These are phyloP conservation scores for Alternaria sp. DNA, from an alignment of 2,329 filamentous ascomycete species.

Conservation along the genomic window DNA sequence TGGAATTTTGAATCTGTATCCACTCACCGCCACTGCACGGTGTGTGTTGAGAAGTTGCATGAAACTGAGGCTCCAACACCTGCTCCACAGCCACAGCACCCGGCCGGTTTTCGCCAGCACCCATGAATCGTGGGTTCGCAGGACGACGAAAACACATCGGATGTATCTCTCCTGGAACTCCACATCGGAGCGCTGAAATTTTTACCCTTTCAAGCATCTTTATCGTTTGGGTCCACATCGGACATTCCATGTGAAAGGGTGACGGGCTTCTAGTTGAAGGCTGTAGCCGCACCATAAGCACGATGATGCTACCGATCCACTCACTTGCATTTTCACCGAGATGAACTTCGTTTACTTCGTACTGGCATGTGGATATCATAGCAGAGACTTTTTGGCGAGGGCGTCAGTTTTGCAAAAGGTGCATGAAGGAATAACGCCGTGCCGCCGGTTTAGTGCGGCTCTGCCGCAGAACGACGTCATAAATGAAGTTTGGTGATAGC, in stretches of 20 bases:
- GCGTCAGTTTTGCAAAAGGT: neutral
- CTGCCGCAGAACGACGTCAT: constrained; percentile 10
- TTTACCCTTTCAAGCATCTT: constrained; percentile 7
- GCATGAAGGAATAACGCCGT: constrained; percentile 8
- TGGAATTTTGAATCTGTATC: neutral
- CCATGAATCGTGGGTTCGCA: constrained; percentile 7
- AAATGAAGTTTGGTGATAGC: constrained; percentile 1
- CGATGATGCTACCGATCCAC: constrained; percentile 15
- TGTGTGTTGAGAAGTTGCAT: neutral
- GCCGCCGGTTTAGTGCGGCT: neutral
- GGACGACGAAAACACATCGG: constrained; percentile 14
- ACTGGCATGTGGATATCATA: constrained; percentile 6
- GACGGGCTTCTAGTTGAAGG: constrained; percentile 9
- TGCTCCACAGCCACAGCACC: constrained; percentile 21
- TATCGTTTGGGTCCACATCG: constrained; percentile 6
- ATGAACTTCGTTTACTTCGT: constrained; percentile 1
- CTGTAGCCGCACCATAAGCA: constrained; percentile 11
- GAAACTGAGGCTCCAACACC: constrained; percentile 13
- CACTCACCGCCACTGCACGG: constrained; percentile 4
- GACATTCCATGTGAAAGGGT: neutral
- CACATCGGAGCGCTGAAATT: constrained; percentile 10
- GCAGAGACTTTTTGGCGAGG: constrained; percentile 13
- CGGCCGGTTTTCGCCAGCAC: constrained; percentile 19
- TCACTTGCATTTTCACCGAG: constrained; percentile 8
- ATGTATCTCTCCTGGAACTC: neutral